These are phyloP conservation scores for Aspergillus heteromorphus DNA, from an alignment of 495 filamentous ascomycete species.

Conservation along the genomic window DNA sequence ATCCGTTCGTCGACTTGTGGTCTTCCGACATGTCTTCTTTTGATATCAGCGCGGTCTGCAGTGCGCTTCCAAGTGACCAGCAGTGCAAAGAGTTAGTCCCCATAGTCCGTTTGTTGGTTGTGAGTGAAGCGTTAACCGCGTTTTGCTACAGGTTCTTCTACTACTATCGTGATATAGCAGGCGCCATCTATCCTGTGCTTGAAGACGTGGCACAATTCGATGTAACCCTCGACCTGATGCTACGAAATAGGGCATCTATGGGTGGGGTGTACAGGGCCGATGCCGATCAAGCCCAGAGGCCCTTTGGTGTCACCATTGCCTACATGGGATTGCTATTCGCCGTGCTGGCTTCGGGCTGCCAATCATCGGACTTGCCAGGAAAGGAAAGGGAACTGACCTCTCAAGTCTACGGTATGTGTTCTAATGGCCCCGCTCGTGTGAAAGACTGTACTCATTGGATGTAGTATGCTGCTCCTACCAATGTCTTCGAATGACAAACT, in stretches of 20 bases:
- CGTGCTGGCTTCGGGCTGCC: slow-evolving; percentile 73
- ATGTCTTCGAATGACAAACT: slow-evolving; percentile 58
- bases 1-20: slow-evolving; percentile 67
- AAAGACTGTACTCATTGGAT: slow-evolving; percentile 2
- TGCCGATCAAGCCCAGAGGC: slow-evolving; percentile 27
- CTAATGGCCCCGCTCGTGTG: neutral
- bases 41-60: slow-evolving; percentile 63
- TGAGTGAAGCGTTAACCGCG: neutral
- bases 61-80: slow-evolving; percentile 60
- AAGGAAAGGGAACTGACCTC: slow-evolving; percentile 55
- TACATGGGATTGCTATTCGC: slow-evolving; percentile 71
- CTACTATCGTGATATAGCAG: slow-evolving; percentile 72
- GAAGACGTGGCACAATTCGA: slow-evolving; percentile 68
- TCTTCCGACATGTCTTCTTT: slow-evolving; percentile 61
- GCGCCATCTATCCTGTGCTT: slow-evolving; percentile 78
- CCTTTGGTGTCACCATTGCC: slow-evolving; percentile 58
- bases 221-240: slow-evolving; percentile 59
- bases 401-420: slow-evolving; percentile 48
- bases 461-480: slow-evolving; percentile 59
- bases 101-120: neutral
- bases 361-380: slow-evolving; percentile 64
- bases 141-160: slow-evolving; percentile 54
- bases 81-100: slow-evolving; percentile 61
- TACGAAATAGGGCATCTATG: slow-evolving; percentile 55
- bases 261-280: slow-evolving; percentile 39